Evolutionary conservation across 768 basidiomycete species (phyloP), one percentile per base, ranked within the genome.

Genomic region (Boletus rex-veris): DNA sequence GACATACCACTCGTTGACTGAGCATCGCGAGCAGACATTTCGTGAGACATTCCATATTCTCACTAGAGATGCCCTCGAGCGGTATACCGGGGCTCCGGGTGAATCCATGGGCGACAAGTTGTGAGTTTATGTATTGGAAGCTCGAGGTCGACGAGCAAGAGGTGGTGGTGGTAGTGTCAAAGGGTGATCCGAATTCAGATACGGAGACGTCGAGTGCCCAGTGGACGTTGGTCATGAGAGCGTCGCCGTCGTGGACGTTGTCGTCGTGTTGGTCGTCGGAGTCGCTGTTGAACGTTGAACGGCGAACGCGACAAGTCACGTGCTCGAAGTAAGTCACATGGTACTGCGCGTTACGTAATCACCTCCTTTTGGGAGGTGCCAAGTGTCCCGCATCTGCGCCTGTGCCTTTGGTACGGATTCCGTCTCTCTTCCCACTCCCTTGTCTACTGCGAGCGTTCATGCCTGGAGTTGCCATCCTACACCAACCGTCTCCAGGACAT

Each of bases 31-130:
- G 72, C n/a, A 94, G 60, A 68, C 90, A 92, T 67, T 88, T 91
- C 4, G 85, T 79, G 21, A 85, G 71, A 21, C 72, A 72, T 18
- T 86, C 83, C 16, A 78, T 74, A 33, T 86, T 78, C 4, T 76
- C 66, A 45, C 76, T 76, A 0, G 81, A 75, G 12, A 86, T 69
- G 0, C 86, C 86, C 0, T 88, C 87, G 36, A 93, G 73, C 12
- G 75, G 81, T 18, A 93, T 70, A 0, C 91, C 90, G 0, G 85
- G 82, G 1, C 77, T 63, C 10, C 80, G 63, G 2, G 79, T 71
- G 59, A 88, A 93, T 8, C 92, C 92, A 72, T 93, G 91, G 3
- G 91, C 85, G 45, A 90, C 71, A 7, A 94, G 80, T 60, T 94
- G 92, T 18, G 85, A 75, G 64, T 92, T 93, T 64, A 92, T 77